These are phyloP conservation scores for Paramyrothecium roridum DNA, from an alignment of 2,329 filamentous ascomycete species.

Conservation along the genomic window DNA sequence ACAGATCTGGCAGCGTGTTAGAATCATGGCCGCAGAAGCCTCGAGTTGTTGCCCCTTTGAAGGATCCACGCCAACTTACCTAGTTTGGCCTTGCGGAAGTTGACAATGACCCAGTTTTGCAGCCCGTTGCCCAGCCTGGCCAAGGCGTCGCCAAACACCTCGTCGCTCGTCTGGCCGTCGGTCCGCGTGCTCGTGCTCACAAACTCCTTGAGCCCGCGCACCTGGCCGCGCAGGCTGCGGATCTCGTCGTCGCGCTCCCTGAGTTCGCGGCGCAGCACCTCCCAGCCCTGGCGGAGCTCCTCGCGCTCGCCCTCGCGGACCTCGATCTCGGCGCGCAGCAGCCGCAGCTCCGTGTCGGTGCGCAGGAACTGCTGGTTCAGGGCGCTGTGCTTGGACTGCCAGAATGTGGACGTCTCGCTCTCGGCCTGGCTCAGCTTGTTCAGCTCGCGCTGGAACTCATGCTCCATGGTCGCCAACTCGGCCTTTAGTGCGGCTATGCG, in stretches of 20 bases:
- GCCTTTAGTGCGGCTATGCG: slow-evolving; percentile 50
- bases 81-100: slow-evolving; percentile 62
- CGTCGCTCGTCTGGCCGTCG: slow-evolving; percentile 62
- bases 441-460: slow-evolving; percentile 50
- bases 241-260: slow-evolving; percentile 55
- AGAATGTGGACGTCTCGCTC: slow-evolving; percentile 53
- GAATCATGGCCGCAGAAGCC: slow-evolving; percentile 1
- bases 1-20: slow-evolving; percentile 34
- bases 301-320: slow-evolving; percentile 42
- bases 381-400: slow-evolving; percentile 53
- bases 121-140: slow-evolving; percentile 61
- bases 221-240: slow-evolving; percentile 52
- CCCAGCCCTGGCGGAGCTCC: slow-evolving; percentile 48
- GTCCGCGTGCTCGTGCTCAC: slow-evolving; percentile 64
- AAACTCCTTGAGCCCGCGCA: slow-evolving; percentile 67
- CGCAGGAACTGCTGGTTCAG: slow-evolving; percentile 51
- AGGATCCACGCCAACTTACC: slow-evolving; percentile 29
- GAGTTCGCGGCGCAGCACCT: slow-evolving; percentile 42
- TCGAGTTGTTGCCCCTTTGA: background rate
- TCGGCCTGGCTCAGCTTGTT: slow-evolving; percentile 51
- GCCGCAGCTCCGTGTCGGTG: slow-evolving; percentile 49
- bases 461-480: slow-evolving; percentile 50
- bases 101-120: slow-evolving; percentile 71
- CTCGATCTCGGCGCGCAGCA: slow-evolving; percentile 48
- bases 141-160: slow-evolving; percentile 62